Evolutionary conservation across 78 protist species (phyloP).

Genomic region (Dictyostelium brefeldianum): DNA sequence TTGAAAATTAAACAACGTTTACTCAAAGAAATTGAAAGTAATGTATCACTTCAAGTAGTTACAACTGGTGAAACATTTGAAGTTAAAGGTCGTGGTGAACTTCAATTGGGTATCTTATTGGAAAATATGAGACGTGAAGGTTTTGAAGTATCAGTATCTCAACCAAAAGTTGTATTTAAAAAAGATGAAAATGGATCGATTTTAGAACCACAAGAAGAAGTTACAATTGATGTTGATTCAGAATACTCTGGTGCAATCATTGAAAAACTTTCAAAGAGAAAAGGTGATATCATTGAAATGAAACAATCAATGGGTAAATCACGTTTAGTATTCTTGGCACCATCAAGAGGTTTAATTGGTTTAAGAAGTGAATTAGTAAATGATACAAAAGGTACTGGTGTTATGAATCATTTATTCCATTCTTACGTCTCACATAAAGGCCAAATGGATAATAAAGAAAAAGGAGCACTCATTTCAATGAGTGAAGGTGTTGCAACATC

Average conservation of each 20-base stretch:
- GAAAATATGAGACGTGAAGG: constrained; percentile 97
- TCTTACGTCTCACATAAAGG: constrained; percentile 84
- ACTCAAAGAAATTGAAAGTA: constrained; percentile 86
- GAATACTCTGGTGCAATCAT: constrained; percentile 85
- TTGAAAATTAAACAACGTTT: constrained; percentile 83
- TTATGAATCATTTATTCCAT: constrained; percentile 85
- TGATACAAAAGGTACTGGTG: constrained; percentile 90
- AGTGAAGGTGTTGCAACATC: constrained; percentile 84
- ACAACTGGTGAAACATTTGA: constrained; percentile 73
- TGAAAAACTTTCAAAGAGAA: constrained; percentile 71
- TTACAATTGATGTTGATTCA: constrained; percentile 86
- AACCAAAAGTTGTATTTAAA: constrained; percentile 81
- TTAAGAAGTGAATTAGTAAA: constrained; percentile 71
- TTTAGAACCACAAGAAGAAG: constrained; percentile 84
- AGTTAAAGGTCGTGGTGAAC: constrained; percentile 94
- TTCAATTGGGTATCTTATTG: constrained; percentile 94
- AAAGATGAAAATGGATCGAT: constrained; percentile 20
- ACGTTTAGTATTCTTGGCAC: constrained; percentile 80
- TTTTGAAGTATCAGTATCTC: constrained; percentile 88
- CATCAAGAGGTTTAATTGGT: constrained; percentile 91
- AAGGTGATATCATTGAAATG: constrained; percentile 73
- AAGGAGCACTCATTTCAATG: constrained; percentile 89
- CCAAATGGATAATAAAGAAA: constrained; percentile 54
- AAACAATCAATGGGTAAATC: constrained; percentile 69
- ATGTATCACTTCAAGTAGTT: constrained; percentile 88